A percentile compares a stretch with the other conserved stretches of the same genome.
phyloP scores from a whole-genome alignment of 495 filamentous ascomycete genomes.

The Glutinoglossum americanum region DNA sequence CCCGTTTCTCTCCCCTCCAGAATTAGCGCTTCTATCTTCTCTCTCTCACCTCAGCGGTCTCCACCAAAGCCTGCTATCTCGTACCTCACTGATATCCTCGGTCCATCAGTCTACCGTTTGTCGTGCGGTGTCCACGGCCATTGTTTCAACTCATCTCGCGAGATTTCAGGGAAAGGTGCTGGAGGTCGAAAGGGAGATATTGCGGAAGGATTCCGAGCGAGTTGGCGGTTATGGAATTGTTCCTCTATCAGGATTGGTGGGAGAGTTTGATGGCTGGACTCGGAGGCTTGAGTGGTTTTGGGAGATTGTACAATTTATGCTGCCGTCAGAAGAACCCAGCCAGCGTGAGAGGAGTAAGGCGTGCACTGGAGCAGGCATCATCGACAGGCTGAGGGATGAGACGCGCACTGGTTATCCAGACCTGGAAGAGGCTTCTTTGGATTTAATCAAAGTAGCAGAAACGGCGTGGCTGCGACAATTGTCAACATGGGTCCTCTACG shows the following conservation, averaged over 20 bases:
- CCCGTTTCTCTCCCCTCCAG: constrained; percentile 45
- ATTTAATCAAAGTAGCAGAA: constrained; percentile 59
- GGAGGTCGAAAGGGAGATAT: constrained; percentile 57
- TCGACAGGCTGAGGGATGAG: constrained; percentile 50
- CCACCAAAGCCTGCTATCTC: constrained; percentile 43
- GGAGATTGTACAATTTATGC: constrained; percentile 44
- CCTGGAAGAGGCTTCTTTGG: constrained; percentile 49
- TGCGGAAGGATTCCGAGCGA: constrained; percentile 44
- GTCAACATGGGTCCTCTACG: constrained; percentile 77
- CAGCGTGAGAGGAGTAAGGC: constrained; percentile 6
- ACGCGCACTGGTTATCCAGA: constrained; percentile 76
- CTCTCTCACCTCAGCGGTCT: constrained; percentile 54
- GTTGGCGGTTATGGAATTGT: constrained; percentile 87
- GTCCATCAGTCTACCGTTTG: constrained; percentile 59
- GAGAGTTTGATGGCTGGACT: constrained; percentile 68
- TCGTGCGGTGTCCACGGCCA: constrained; percentile 66
- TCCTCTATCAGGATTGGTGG: constrained; percentile 63
- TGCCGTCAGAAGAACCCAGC: constrained; percentile 13
- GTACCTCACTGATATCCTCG: constrained; percentile 40
- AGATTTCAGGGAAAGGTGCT: constrained; percentile 66
- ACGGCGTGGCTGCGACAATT: constrained; percentile 78
- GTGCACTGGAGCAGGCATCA: constrained; percentile 39
- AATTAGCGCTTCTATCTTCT: constrained; percentile 58
- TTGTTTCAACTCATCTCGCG: constrained; percentile 49
- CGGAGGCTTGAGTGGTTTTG: constrained; percentile 72